Evolutionary conservation across 2,329 filamentous ascomycete species (phyloP), one percentile per base, ranked within the genome.

Genomic region (Colletotrichum endophyticum): DNA sequence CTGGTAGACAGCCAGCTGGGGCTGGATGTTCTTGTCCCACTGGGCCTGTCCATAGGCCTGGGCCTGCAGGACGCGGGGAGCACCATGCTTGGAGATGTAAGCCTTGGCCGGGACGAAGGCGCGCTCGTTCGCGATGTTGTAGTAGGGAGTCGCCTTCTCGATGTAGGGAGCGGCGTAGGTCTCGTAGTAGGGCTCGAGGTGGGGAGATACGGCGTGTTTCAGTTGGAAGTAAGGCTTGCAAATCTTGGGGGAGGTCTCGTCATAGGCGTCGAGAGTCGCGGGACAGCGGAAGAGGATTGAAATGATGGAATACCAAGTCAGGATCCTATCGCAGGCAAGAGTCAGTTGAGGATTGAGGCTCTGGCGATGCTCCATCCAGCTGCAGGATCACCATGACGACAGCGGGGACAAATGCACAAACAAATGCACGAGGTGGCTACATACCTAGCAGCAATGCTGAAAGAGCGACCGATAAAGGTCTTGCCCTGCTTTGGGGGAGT

Each of bases 241-340:
- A 77, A 99, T 91, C 78, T 87, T 90, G 1, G 96, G 95, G 2
- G 95, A 95, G 34, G 89, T 86, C 30, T 94, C 91, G 80, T 92
- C 91, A 81, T 97, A 91, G 30, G 92, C 89, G 32, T 93, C 90
- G 76, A 93, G 86, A 11, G 91, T 92, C 5, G 92, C 88, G 15
- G 96, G 96, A 84, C 96, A 99, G 77, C 94, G 92, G 84, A 99
- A 94, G 75, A 96, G 86, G 72, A 97, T 87, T 28, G 94, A 97
- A 77, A 96, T 85, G 78, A 99, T 92, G 44, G 93, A 90, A 84
- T 97, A 98, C 96, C 96, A 99, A 25, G 95, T 94, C 74, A 93
- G 84, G 61, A 98, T 84, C 81, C 96, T 96, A 78, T 5, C 44
- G 44, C 44, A 22, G n/a, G 28, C 16, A 22, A 44, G 16, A 61